Evolutionary conservation across 768 basidiomycete species (phyloP).

Genomic region (Rhodotorula babjevae): DNA sequence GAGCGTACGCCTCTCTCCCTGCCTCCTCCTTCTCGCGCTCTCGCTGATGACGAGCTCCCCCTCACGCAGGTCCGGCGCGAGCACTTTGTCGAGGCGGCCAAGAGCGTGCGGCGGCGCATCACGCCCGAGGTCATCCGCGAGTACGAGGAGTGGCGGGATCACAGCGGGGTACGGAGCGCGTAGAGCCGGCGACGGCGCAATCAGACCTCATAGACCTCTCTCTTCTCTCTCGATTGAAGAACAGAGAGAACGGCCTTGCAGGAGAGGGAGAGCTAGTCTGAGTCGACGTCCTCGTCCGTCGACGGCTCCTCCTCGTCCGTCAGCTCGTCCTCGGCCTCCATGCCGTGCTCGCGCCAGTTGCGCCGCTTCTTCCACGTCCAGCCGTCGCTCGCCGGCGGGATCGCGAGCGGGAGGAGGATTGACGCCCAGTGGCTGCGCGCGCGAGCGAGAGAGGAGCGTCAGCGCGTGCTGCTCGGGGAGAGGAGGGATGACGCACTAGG

Average conservation of each 20-base stretch:
- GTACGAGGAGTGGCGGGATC: conserved; percentile 67
- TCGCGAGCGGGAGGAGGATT: conserved; percentile 72
- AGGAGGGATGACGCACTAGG: conserved; percentile 63
- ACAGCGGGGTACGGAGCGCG: conserved; percentile 36
- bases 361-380: conserved; percentile 67
- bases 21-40: not conserved
- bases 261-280: not conserved
- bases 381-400: conserved; percentile 80
- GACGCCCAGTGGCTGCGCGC: conserved; percentile 63
- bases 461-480: not conserved
- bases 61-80: conserved; percentile 62
- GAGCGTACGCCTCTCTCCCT: conserved; percentile 55
- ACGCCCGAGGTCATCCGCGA: conserved; percentile 69
- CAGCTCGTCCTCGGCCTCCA: conserved; percentile 73
- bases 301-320: conserved; percentile 64
- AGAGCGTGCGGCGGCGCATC: conserved; percentile 69
- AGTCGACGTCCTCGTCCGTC: conserved; percentile 14
- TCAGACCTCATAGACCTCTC: not conserved
- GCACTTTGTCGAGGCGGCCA: conserved; percentile 71
- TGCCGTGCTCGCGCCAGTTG: conserved; percentile 58
- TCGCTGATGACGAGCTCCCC: not conserved
- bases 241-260: too few relatives aligned
- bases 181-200: not conserved
- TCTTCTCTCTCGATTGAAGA: not conserved
- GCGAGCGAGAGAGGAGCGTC: not conserved